Evolutionary conservation across 2,329 filamentous ascomycete species (phyloP).

Genomic region (Pseudogymnoascus sp.): DNA sequence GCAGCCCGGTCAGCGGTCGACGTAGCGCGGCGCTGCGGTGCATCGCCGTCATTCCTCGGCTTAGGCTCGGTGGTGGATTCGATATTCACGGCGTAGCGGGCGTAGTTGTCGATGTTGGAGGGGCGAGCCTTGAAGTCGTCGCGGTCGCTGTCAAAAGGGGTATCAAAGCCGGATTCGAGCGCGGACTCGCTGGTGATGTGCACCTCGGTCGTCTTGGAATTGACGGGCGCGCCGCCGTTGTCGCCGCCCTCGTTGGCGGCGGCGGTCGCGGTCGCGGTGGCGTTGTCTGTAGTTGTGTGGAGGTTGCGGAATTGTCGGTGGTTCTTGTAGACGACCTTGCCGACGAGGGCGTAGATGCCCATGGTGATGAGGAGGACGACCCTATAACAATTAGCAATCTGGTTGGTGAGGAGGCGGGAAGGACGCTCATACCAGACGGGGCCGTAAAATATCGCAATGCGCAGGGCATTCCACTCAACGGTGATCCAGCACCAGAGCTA

Average conservation of each 20-base stretch:
- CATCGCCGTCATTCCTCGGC: neutral
- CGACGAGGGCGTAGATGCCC: conserved; percentile 58
- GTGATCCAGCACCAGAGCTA: conserved; percentile 73
- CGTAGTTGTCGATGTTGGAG: conserved; percentile 11
- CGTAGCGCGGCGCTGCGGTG: neutral
- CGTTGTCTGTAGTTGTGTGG: conserved; percentile 42
- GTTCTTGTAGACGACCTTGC: conserved; percentile 58
- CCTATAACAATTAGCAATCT: conserved; percentile 32
- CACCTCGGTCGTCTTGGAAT: conserved; percentile 53
- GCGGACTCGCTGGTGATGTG: conserved; percentile 45
- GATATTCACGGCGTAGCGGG: conserved; percentile 14
- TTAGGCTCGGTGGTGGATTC: neutral
- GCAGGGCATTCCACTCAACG: conserved; percentile 58
- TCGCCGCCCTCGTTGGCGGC: neutral
- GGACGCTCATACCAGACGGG: conserved; percentile 51
- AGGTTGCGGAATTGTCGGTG: conserved; percentile 49
- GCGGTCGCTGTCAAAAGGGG: conserved; percentile 11
- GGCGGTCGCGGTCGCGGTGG: conserved; percentile 26
- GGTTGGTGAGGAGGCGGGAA: conserved; percentile 12
- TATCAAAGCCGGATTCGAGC: conserved; percentile 20
- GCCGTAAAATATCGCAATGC: conserved; percentile 67
- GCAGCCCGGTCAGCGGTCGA: conserved; percentile 48
- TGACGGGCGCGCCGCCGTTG: neutral
- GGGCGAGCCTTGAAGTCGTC: neutral
- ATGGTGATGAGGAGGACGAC: conserved; percentile 53